A percentile compares a stretch with the other conserved stretches of the same genome.
Evolutionary conservation across 305 asterid genomes (phyloP).

Genomic region (Fraxinus baroniana): DNA sequence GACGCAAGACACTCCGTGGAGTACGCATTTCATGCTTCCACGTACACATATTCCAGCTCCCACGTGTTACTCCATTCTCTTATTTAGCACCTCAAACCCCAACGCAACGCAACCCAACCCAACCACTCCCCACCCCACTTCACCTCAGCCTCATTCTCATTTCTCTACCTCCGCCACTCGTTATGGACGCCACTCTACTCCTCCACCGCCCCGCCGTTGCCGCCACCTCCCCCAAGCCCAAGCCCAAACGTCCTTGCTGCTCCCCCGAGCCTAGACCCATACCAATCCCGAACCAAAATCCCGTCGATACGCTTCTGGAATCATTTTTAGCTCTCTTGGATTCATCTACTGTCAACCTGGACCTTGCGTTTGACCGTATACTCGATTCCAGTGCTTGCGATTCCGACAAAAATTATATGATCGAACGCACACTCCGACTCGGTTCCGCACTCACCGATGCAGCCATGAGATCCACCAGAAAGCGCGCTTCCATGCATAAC

Average conservation of each 20-base stretch:
- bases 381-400: constrained; percentile 48
- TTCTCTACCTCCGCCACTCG: constrained; percentile 7
- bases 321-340: constrained; percentile 53
- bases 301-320: constrained; percentile 57
- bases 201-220: constrained; percentile 32
- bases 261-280: constrained; percentile 25
- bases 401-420: constrained; percentile 46
- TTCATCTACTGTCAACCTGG: constrained; percentile 47
- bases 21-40: constrained; percentile 14
- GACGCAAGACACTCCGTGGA: constrained; percentile 1
- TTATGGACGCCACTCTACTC: constrained; percentile 54
- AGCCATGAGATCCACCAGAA: constrained; percentile 65
- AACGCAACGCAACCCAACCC: background rate
- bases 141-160: background rate
- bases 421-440: constrained; percentile 62
- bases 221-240: constrained; percentile 44
- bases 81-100: constrained; percentile 17
- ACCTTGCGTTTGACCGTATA: constrained; percentile 61
- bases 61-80: constrained; percentile 42
- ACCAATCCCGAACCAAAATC: constrained; percentile 27
- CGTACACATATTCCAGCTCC: constrained; percentile 25
- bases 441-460: constrained; percentile 75
- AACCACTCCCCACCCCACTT: constrained; percentile 6
- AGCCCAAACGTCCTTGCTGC: constrained; percentile 65
- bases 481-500: constrained; percentile 63